Percentiles rank a stretch among this genome's conserved stretches.
Conservation (phyloP, 345 rosid genomes). For the Gossypium anomalum region DNA sequence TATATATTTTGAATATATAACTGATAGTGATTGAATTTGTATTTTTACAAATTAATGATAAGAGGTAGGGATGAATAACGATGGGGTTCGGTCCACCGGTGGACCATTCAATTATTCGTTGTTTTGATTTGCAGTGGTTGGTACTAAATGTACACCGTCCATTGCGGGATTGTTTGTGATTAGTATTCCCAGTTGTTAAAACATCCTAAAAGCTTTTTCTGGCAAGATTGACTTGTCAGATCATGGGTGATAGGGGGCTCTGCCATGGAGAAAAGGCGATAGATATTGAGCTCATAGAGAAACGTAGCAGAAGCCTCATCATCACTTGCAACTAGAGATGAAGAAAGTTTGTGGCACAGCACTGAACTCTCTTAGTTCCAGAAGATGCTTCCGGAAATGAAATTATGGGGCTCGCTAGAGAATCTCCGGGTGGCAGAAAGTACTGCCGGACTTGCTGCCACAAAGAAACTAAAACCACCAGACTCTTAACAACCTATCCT, state of each 20-base stretch:
- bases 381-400: neutral
- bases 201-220: too few relatives aligned
- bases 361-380: neutral
- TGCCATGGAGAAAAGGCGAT: too few relatives aligned
- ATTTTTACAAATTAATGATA: too few relatives aligned
- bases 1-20: too few relatives aligned
- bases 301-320: too few relatives aligned
- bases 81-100: neutral
- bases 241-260: too few relatives aligned
- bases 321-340: too few relatives aligned
- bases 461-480: slow-evolving; percentile 68
- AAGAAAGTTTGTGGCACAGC: neutral
- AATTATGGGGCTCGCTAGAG: neutral
- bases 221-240: too few relatives aligned
- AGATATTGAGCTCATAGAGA: too few relatives aligned
- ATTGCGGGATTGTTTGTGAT: neutral
- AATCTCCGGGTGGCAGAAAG: neutral
- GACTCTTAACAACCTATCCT: slow-evolving; percentile 66
- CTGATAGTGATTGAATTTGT: too few relatives aligned
- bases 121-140: neutral
- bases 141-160: neutral
- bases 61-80: too few relatives aligned
- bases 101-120: neutral
- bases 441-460: slow-evolving; percentile 8
- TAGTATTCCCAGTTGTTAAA: too few relatives aligned